Percentiles rank a stretch among this genome's conserved stretches.
These are phyloP conservation scores for Lycium ferocissimum DNA, from an alignment of 257 asterid genomes.

Conservation along the genomic window DNA sequence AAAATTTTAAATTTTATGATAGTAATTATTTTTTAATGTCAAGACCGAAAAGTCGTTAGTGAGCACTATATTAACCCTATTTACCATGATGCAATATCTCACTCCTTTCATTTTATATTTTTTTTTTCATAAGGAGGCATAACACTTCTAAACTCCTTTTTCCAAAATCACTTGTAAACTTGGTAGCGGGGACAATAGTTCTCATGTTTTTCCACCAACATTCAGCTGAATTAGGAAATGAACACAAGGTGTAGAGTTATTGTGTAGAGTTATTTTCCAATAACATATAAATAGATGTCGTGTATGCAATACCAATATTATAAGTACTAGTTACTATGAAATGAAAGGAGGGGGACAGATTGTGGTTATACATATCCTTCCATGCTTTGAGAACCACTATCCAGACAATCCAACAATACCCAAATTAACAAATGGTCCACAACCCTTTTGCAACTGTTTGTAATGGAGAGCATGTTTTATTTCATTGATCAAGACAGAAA, in stretches of 20 bases:
- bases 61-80: too few species aligned
- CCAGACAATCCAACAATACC: slow-evolving; percentile 37
- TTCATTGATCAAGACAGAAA: slow-evolving; percentile 34
- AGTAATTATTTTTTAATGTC: too few species aligned
- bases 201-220: slow-evolving; percentile 24
- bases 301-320: neutral
- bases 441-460: slow-evolving; percentile 41
- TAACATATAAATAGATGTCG: neutral
- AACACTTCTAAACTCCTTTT: slow-evolving; percentile 43
- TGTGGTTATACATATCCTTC: slow-evolving; percentile 19
- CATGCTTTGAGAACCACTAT: slow-evolving; percentile 35
- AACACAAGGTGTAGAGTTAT: slow-evolving; percentile 7
- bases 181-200: slow-evolving; percentile 38
- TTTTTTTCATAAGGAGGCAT: slow-evolving; percentile 43
- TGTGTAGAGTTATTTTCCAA: slow-evolving; percentile 13
- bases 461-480: slow-evolving; percentile 44
- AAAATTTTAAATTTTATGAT: too few species aligned
- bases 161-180: slow-evolving; percentile 35
- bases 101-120: neutral
- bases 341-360: neutral
- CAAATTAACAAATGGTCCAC: slow-evolving; percentile 50
- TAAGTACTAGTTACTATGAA: neutral
- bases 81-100: too few species aligned
- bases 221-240: neutral
- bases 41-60: too few species aligned